phyloP scores from a whole-genome alignment of 805 yeast genomes.

The Saturnispora zaruensis region DNA sequence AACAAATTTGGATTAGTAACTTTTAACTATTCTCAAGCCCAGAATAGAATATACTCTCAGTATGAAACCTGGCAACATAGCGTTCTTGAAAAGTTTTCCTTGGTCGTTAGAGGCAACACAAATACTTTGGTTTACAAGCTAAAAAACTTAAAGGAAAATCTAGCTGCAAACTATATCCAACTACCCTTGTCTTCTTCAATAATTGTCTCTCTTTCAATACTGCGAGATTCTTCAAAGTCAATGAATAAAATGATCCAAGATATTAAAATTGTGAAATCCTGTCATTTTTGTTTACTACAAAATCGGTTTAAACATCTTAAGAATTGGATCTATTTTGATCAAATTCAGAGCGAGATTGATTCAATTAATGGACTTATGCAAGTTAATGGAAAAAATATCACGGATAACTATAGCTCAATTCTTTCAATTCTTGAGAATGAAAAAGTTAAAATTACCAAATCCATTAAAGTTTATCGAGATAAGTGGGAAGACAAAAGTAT shows the following conservation, averaged over 20 bases:
- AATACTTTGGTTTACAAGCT: conserved; percentile 28
- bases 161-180: conserved; percentile 32
- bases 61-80: conserved; percentile 53
- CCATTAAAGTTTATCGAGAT: neutral
- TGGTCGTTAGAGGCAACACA: conserved; percentile 28
- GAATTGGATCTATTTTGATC: conserved; percentile 57
- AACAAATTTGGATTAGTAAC: conserved; percentile 33
- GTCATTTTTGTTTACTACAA: conserved; percentile 26
- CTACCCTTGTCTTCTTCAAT: conserved; percentile 33
- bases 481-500: conserved; percentile 28
- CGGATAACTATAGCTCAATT: conserved; percentile 5
- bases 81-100: conserved; percentile 34
- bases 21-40: conserved; percentile 46
- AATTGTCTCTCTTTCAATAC: conserved; percentile 30
- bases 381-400: neutral
- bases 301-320: conserved; percentile 40
- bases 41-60: conserved; percentile 37
- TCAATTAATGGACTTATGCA: neutral
- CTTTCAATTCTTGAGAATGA: conserved; percentile 6
- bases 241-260: conserved; percentile 13
- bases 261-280: conserved; percentile 22
- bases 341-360: conserved; percentile 40
- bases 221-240: conserved; percentile 24
- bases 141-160: conserved; percentile 23
- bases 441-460: neutral